Base-by-base conservation (phyloP, 164 flowering plant species). In the Chimonanthus praecox region DNA sequence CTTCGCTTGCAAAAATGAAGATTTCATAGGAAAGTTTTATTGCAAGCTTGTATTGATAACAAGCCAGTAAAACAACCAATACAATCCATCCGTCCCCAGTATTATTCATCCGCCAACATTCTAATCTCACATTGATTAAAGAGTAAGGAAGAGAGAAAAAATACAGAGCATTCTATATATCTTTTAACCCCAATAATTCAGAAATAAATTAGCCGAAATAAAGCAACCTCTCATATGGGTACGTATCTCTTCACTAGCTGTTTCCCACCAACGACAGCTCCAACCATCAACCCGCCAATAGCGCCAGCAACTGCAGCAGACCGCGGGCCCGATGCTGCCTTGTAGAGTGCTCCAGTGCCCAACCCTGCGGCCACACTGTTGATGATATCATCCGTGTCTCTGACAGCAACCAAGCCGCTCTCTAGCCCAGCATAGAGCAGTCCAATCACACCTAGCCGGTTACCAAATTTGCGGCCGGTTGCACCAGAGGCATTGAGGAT, bases 401-500 rank as follows among this genome's bases (percentile, higher is more conserved):
- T 84, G 5, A 72, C 63, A 7, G 79, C 82, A 4, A 81, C 84
- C 8, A 88, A 70, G 65, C 87, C 90, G 51, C 93, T 89, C 84
- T 89, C 98, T 61, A 89, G 54, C 4, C 90, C 96, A 0, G 96
- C 95, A 68, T 81, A 94, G 20, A 94, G 71, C 80, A 94, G 72
- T 16, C 97, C 92, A 64, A 92, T 78, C 49, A 88, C 83, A 3
- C 98, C 98, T 4, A 81, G 71, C 62, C 87, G 78, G 81, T 92
- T 94, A 0, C 97, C 97, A 71, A 85, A 80, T 43, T 71, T 70
- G 54, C 97, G 69, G 1, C 98, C 98, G 3, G 87, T 7, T n/a
- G 86, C 91, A 0, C 97, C 98, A 9, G 92, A 85, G 18, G 88
- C 78, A 77, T 94, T 94, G 62, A 94, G 83, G 44, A 94, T 74